These are phyloP conservation scores for Actinomortierella ambigua DNA, from an alignment of 371 early-diverging fungal species.

Conservation along the genomic window DNA sequence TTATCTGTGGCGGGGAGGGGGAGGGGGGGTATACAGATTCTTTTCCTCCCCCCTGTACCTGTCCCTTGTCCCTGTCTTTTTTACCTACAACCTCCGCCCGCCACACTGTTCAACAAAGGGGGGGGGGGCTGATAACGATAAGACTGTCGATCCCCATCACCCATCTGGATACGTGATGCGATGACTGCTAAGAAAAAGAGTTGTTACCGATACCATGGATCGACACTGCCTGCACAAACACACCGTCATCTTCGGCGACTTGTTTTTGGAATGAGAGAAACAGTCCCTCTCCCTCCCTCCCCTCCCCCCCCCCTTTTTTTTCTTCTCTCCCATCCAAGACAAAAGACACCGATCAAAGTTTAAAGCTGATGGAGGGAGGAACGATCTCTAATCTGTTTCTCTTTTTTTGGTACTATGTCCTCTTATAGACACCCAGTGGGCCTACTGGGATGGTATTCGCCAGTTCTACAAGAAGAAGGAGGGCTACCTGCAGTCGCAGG, in stretches of 20 bases:
- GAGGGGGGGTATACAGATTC: background rate
- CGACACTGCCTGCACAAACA: background rate
- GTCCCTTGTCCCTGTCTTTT: too few relatives aligned
- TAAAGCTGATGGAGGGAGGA: background rate
- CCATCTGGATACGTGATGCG: too few relatives aligned
- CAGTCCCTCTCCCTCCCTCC: too few relatives aligned
- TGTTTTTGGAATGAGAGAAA: too few relatives aligned
- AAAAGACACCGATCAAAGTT: too few relatives aligned
- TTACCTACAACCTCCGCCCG: too few relatives aligned
- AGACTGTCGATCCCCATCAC: too few relatives aligned
- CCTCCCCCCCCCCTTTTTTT: too few relatives aligned
- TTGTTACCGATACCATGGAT: background rate
- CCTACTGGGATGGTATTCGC: slow-evolving; percentile 51
- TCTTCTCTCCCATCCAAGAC: too few relatives aligned
- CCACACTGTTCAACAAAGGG: too few relatives aligned
- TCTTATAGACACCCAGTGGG: slow-evolving; percentile 48
- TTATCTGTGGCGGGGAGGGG: background rate
- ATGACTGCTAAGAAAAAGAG: background rate
- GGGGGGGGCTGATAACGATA: too few relatives aligned
- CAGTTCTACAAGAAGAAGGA: slow-evolving; percentile 48
- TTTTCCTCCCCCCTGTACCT: background rate
- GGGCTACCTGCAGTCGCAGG: slow-evolving; percentile 82
- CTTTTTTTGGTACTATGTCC: slow-evolving; percentile 2
- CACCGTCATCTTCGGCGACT: too few relatives aligned
- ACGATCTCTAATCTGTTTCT: slow-evolving; percentile 3